Base-by-base conservation (phyloP, 495 filamentous ascomycete species). In the Lasiosphaeria ovina region DNA sequence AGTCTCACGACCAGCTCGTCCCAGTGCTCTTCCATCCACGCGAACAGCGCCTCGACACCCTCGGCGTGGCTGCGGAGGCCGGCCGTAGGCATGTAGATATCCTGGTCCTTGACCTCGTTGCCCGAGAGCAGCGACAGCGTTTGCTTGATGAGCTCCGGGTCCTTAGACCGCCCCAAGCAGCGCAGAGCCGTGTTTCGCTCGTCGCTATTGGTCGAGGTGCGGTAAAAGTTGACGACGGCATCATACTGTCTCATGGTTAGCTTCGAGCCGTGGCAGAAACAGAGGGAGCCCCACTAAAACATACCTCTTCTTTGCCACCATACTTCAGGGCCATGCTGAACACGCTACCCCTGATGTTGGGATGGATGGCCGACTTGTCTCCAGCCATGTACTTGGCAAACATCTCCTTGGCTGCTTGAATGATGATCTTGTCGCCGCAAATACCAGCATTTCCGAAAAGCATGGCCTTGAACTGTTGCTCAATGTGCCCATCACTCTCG, bases 111-210 rank as follows among this genome's bases (percentile, higher is more conserved):
- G 73, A 98, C 91, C 61, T 96, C 89, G 45, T 87, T 83, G 73
- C 87, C 85, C 60, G 90, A 80, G 48, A 92, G 85, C 38, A 96
- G 77, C 8, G 74, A 80, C 16, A 98, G 83, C 3, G 92, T 93
- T 57, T 86, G 85, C 72, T 91, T 73, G 74, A 97, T 93, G 51
- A 97, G 85, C 54, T 86, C 83, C 12, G 89, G 85, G 49, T 87
- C 78, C 63, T 89, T 87, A 35, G 91, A 85, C 54, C 91, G 84
- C 51, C 94, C 93, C 8, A 98, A 81, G 61, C 85, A 85, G 63
- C 94, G 90, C 38, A 98, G 84, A 0, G 93, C 92, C n/a, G 92
- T 94, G 69, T 95, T 96, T 74, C 93, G 90, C 80, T 98, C 93
- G 69, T 97, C 93, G 52, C 87, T 89, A 72, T 89, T 96, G 53